Conservation (phyloP, 164 flowering plant species). For the Vitis rupestris region DNA sequence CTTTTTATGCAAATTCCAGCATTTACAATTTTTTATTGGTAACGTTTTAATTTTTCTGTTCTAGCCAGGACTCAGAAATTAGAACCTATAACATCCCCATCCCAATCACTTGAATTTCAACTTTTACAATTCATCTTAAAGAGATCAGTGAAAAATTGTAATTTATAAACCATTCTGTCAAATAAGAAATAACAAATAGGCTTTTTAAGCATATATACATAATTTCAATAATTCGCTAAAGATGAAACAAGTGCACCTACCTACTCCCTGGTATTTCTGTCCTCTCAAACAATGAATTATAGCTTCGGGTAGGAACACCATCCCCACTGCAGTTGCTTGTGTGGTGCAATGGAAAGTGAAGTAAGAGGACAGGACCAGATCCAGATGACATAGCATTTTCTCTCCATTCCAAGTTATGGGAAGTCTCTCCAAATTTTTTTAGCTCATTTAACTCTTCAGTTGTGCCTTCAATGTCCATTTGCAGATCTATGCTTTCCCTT, state of each 20-base stretch:
- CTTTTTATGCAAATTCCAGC: too few relatives aligned
- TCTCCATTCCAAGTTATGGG: slow-evolving; percentile 36
- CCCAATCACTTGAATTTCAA: too few relatives aligned
- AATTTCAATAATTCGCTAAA: neutral
- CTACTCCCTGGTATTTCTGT: slow-evolving; percentile 13
- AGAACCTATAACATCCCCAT: too few relatives aligned
- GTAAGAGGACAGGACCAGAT: slow-evolving; percentile 73
- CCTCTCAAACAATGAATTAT: neutral
- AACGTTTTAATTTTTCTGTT: too few relatives aligned
- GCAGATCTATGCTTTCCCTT: slow-evolving; percentile 45
- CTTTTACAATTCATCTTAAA: too few relatives aligned
- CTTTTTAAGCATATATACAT: neutral
- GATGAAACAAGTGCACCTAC: slow-evolving; percentile 7
- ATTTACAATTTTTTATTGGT: too few relatives aligned
- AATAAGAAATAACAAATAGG: slow-evolving; percentile 3
- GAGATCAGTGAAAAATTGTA: too few relatives aligned
- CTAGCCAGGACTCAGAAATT: too few relatives aligned
- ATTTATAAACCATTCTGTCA: neutral
- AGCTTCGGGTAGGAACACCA: slow-evolving; percentile 5
- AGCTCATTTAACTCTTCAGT: slow-evolving; percentile 11
- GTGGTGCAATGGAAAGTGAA: slow-evolving; percentile 61
- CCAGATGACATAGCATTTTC: slow-evolving; percentile 44
- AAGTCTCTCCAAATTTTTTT: slow-evolving; percentile 1
- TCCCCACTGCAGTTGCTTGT: slow-evolving; percentile 11
- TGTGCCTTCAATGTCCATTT: slow-evolving; percentile 15